Evolutionary conservation across 306 rosid genomes (phyloP).

Genomic region (Vigna trinervia): DNA sequence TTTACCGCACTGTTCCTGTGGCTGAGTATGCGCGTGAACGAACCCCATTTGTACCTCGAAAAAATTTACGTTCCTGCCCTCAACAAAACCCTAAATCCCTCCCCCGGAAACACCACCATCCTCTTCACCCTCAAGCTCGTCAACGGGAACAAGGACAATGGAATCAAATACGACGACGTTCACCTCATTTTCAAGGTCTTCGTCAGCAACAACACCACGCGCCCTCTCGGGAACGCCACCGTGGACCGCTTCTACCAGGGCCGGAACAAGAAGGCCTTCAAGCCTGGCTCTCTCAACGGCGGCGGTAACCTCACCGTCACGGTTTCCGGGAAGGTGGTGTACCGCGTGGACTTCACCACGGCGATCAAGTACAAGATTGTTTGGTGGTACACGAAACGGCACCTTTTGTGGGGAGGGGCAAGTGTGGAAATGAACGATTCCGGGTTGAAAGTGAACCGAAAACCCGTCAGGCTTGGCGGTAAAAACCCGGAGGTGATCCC

Average conservation of each 20-base stretch:
- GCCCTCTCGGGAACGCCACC: conserved; percentile 40
- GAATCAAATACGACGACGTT: conserved; percentile 66
- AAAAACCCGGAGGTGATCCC: background rate
- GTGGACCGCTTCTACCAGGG: conserved; percentile 70
- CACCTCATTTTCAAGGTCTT: conserved; percentile 44
- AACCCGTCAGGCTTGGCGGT: conserved; percentile 63
- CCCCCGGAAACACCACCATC: conserved; percentile 48
- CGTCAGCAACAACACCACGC: conserved; percentile 22
- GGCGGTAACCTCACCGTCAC: conserved; percentile 42
- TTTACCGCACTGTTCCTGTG: conserved; percentile 55
- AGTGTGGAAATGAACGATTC: conserved; percentile 52
- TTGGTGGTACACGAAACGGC: conserved; percentile 68
- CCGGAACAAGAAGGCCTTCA: conserved; percentile 65
- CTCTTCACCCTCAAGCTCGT: conserved; percentile 44
- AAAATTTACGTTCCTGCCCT: conserved; percentile 73
- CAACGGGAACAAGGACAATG: conserved; percentile 77
- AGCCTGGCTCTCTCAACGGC: background rate
- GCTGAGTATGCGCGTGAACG: conserved; percentile 59
- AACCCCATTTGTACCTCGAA: conserved; percentile 59
- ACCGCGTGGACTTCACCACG: conserved; percentile 67
- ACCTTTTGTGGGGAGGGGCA: conserved; percentile 56
- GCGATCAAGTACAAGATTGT: conserved; percentile 74
- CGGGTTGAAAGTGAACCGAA: conserved; percentile 46
- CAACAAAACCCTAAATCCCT: conserved; percentile 54
- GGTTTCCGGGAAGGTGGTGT: conserved; percentile 11